These are phyloP conservation scores for Penicillium parvum DNA, from an alignment of 495 filamentous ascomycete species.

Conservation along the genomic window DNA sequence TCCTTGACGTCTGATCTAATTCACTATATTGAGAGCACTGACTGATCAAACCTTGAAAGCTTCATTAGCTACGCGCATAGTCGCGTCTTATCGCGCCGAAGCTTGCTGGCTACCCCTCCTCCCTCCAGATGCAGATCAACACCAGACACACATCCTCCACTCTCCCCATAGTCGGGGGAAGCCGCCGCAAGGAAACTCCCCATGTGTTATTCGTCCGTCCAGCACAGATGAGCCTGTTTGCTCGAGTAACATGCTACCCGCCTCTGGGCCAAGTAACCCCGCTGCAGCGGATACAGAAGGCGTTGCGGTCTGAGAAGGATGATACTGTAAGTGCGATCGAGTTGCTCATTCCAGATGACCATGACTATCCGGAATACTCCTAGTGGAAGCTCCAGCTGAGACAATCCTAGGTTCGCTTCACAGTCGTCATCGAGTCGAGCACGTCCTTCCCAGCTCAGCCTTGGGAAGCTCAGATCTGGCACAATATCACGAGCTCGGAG, in stretches of 20 bases:
- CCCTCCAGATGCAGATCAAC: constrained; percentile 23
- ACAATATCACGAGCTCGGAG: constrained; percentile 49
- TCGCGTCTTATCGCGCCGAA: no score
- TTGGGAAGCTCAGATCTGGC: constrained; percentile 77
- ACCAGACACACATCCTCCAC: constrained; percentile 15
- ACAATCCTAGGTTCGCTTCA: constrained; percentile 49
- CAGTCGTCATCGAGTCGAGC: constrained; percentile 67
- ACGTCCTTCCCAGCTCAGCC: constrained; percentile 47
- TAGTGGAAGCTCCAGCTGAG: background rate
- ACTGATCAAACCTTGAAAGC: no score
- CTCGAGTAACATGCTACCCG: constrained; percentile 55
- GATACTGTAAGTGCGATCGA: constrained; percentile 24
- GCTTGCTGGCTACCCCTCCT: constrained; percentile 11
- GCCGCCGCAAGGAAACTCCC: constrained; percentile 5
- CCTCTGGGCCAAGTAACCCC: constrained; percentile 66
- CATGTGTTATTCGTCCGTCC: constrained; percentile 35
- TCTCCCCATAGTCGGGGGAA: constrained; percentile 22
- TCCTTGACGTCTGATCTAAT: no score
- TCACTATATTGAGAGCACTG: no score
- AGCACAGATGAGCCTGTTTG: constrained; percentile 48
- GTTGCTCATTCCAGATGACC: no score
- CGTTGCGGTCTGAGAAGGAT: constrained; percentile 17
- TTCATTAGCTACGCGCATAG: no score
- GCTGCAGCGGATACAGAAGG: constrained; percentile 34
- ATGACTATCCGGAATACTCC: no score